phyloP scores from a whole-genome alignment of 495 filamentous ascomycete genomes.

The Penicillium samsonianum region DNA sequence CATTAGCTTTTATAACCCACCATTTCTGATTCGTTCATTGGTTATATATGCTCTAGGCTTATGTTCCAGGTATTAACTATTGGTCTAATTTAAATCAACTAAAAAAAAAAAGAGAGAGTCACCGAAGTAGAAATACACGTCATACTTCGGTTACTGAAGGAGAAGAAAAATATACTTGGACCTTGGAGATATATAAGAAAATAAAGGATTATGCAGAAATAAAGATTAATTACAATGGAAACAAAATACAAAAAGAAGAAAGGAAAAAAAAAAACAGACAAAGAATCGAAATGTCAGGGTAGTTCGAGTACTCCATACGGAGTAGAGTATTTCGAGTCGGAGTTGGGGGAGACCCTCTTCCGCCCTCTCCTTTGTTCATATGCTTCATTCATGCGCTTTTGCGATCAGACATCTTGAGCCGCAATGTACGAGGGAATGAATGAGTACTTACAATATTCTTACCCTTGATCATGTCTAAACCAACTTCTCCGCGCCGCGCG shows the following conservation, averaged over 20 bases:
- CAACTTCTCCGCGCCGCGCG: constrained; percentile 18
- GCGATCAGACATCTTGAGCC: not conserved
- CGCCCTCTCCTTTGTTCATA: constrained; percentile 1
- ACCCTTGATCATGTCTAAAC: constrained; percentile 17
- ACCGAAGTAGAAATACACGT: not conserved
- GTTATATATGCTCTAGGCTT: not conserved
- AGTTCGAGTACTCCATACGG: not conserved
- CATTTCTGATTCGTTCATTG: constrained; percentile 9
- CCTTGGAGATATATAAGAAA: not conserved
- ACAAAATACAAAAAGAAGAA: not conserved
- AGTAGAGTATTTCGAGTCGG: not conserved
- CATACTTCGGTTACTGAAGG: constrained; percentile 11
- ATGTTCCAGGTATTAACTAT: not conserved
- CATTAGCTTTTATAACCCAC: constrained; percentile 6
- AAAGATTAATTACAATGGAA: not conserved
- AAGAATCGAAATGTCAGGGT: not conserved
- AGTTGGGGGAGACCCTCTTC: not conserved
- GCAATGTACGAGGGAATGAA: constrained; percentile 6
- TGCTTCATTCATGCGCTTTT: not conserved
- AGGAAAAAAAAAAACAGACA: not conserved
- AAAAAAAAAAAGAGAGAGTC: not conserved
- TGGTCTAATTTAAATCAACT: constrained; percentile 1
- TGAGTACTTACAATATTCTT: not conserved
- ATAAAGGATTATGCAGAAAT: not conserved
- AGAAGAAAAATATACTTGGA: not conserved